phyloP scores from a whole-genome alignment of 306 rosid genomes.

The Vachellia collinsii region DNA sequence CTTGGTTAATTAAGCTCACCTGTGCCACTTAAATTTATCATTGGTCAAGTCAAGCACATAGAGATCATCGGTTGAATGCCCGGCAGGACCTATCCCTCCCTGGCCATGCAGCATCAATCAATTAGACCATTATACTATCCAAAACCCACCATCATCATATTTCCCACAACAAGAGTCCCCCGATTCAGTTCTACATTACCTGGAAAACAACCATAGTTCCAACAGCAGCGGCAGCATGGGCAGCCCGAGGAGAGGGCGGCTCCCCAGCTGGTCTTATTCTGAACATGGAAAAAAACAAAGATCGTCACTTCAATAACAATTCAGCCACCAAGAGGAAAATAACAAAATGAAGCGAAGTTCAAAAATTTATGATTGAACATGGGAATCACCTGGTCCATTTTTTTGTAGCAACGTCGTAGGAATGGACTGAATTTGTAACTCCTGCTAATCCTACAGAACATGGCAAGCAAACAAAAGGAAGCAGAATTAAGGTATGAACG shows the following conservation, averaged over 20 bases:
- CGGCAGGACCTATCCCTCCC: conserved; percentile 99
- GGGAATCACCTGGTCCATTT: conserved; percentile 84
- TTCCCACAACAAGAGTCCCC: conserved; percentile 6
- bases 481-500: conserved; percentile 12
- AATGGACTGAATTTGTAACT: conserved; percentile 90
- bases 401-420: conserved; percentile 79
- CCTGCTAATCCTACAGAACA: conserved; percentile 77
- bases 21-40: conserved; percentile 96
- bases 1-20: conserved; percentile 58
- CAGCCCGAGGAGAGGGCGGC: conserved; percentile 99
- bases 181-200: conserved; percentile 53
- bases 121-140: conserved; percentile 32
- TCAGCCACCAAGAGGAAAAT: conserved; percentile 15
- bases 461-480: neutral
- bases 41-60: conserved; percentile 88
- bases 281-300: conserved; percentile 40
- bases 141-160: conserved; percentile 15
- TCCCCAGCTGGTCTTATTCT: conserved; percentile 95
- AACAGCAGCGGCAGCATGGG: conserved; percentile 93
- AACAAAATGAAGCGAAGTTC: neutral
- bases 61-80: conserved; percentile 95
- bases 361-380: neutral
- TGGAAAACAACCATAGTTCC: conserved; percentile 99
- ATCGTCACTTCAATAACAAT: conserved; percentile 38
- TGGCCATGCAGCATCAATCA: conserved; percentile 51